Percentiles rank a stretch among this genome's conserved stretches.
phyloP scores from a whole-genome alignment of 257 asterid genomes.

The Solanum acaule region DNA sequence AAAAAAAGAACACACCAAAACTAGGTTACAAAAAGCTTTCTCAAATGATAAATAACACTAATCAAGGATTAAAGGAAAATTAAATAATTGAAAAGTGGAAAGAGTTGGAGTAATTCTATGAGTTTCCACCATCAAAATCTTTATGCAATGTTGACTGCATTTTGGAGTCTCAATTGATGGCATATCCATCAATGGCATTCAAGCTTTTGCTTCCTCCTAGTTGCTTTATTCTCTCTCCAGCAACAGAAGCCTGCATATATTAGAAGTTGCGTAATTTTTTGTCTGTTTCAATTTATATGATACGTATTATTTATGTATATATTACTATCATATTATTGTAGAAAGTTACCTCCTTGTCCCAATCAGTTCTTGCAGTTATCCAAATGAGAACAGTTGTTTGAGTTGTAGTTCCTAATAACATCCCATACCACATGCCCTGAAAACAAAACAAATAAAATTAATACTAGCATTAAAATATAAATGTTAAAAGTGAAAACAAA shows the following conservation, averaged over 20 bases:
- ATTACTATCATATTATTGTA: too few relatives aligned
- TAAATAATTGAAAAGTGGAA: neutral
- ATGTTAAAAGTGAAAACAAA: neutral
- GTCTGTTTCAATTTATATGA: too few relatives aligned
- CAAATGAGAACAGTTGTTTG: neutral
- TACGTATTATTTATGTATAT: too few relatives aligned
- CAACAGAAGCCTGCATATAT: neutral
- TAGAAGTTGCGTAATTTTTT: too few relatives aligned
- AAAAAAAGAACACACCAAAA: neutral
- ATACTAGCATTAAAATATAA: too few relatives aligned
- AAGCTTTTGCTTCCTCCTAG: neutral
- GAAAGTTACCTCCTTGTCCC: neutral
- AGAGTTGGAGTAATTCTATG: neutral
- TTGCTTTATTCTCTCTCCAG: neutral
- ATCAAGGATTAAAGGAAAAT: neutral
- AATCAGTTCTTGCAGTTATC: neutral
- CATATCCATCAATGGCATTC: neutral
- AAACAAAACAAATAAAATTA: too few relatives aligned
- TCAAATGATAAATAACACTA: neutral
- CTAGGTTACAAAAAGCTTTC: neutral
- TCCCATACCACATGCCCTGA: conserved; percentile 11
- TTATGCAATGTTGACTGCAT: neutral
- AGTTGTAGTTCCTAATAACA: neutral
- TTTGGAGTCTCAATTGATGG: neutral
- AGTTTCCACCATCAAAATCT: neutral